These are phyloP conservation scores for Quercus aquifolioides DNA, from an alignment of 306 rosid species.

Conservation along the genomic window DNA sequence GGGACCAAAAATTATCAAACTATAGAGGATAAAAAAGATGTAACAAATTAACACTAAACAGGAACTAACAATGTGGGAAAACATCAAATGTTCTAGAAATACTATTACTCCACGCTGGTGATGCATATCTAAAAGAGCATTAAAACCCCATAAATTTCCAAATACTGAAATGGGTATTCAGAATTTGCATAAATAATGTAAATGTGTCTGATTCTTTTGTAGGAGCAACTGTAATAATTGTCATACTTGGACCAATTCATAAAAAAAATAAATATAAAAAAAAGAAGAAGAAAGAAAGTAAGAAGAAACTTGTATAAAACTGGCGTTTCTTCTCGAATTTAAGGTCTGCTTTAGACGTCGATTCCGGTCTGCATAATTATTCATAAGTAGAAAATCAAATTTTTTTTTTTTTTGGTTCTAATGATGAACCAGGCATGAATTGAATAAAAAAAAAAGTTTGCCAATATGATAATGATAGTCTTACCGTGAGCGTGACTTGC, in stretches of 20 bases:
- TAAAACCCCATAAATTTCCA: no score
- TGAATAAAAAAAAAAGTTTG: not conserved
- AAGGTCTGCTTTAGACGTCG: constrained; percentile 22
- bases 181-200: no score
- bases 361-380: constrained; percentile 22
- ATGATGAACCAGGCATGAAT: not conserved
- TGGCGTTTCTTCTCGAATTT: constrained; percentile 37
- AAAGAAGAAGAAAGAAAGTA: no score
- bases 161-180: no score
- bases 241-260: not conserved
- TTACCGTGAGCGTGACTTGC: constrained; percentile 29
- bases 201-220: no score
- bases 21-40: not conserved
- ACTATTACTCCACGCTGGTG: not conserved
- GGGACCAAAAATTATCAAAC: not conserved
- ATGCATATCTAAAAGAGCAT: no score
- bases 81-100: not conserved
- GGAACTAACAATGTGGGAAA: not conserved
- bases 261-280: no score
- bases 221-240: no score
- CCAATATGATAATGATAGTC: not conserved
- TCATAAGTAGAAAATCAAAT: not conserved
- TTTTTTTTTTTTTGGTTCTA: not conserved
- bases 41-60: not conserved
- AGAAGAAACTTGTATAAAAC: constrained; percentile 45